These are phyloP conservation scores for Thalassiosira hispida DNA, from an alignment of 352 stramenopile genomes.

Conservation along the genomic window DNA sequence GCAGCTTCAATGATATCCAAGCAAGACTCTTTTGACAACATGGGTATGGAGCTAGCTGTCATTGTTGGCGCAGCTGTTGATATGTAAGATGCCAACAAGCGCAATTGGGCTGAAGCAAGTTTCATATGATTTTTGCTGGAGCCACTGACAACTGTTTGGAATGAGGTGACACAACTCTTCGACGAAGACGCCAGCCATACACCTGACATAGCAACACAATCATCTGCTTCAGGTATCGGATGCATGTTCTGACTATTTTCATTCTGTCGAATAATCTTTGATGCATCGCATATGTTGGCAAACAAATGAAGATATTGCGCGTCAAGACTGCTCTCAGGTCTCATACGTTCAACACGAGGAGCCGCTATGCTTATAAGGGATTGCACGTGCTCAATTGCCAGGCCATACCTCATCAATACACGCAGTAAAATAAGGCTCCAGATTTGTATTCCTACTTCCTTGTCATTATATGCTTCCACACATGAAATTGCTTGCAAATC, in stretches of 20 bases:
- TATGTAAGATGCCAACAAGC: constrained; percentile 58
- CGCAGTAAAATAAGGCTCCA: constrained; percentile 73
- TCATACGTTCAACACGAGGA: constrained; percentile 42
- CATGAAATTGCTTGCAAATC: constrained; percentile 62
- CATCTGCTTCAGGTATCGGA: constrained; percentile 20
- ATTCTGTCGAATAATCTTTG: constrained; percentile 36
- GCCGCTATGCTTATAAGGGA: constrained; percentile 62
- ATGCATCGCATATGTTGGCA: constrained; percentile 49
- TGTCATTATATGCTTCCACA: constrained; percentile 25
- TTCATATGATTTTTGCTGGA: constrained; percentile 40
- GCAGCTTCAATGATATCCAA: constrained; percentile 26
- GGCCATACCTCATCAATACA: constrained; percentile 77
- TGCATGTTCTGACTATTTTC: constrained; percentile 11
- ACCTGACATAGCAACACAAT: constrained; percentile 46
- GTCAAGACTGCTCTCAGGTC: constrained; percentile 24
- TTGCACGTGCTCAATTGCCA: constrained; percentile 60
- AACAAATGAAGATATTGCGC: constrained; percentile 57
- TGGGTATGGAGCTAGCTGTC: constrained; percentile 37
- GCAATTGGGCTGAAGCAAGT: constrained; percentile 43
- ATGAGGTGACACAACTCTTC: constrained; percentile 30
- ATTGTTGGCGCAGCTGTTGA: constrained; percentile 39
- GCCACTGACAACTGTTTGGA: constrained; percentile 19
- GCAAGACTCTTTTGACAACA: constrained; percentile 45
- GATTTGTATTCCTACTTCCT: constrained; percentile 62
- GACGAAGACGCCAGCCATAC: constrained; percentile 58